Evolutionary conservation across 2,329 filamentous ascomycete species (phyloP).

Genomic region (Botrytis porri): DNA sequence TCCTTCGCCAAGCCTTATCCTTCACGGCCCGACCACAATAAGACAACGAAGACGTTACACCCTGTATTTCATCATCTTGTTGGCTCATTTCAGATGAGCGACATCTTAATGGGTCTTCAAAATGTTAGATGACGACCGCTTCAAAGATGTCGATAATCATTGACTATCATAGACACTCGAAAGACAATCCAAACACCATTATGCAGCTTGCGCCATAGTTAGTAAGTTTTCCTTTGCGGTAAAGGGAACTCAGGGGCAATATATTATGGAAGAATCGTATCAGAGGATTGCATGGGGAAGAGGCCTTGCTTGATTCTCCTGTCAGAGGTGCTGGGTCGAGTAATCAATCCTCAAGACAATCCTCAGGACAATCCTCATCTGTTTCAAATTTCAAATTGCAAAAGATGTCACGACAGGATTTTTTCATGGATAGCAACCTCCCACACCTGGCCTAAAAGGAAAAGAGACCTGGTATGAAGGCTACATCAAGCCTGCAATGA

Average conservation of each 20-base stretch:
- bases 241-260: background rate
- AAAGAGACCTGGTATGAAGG: background rate
- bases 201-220: background rate
- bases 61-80: background rate
- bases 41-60: background rate
- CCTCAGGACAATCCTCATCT: background rate
- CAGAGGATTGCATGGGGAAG: background rate
- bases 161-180: background rate
- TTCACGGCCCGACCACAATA: background rate
- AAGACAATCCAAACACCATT: background rate
- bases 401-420: background rate
- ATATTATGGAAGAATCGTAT: background rate
- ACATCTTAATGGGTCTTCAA: no score
- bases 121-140: background rate
- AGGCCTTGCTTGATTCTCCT: background rate
- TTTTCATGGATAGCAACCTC: background rate
- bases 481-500: background rate
- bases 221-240: background rate
- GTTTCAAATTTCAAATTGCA: background rate
- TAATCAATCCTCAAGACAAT: background rate
- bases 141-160: background rate
- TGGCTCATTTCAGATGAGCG: background rate
- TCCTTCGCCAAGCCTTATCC: slow-evolving; percentile 5
- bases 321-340: background rate
- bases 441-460: background rate